Evolutionary conservation across 2,329 filamentous ascomycete genomes (phyloP).

Genomic region (Lizonia empirigonia): DNA sequence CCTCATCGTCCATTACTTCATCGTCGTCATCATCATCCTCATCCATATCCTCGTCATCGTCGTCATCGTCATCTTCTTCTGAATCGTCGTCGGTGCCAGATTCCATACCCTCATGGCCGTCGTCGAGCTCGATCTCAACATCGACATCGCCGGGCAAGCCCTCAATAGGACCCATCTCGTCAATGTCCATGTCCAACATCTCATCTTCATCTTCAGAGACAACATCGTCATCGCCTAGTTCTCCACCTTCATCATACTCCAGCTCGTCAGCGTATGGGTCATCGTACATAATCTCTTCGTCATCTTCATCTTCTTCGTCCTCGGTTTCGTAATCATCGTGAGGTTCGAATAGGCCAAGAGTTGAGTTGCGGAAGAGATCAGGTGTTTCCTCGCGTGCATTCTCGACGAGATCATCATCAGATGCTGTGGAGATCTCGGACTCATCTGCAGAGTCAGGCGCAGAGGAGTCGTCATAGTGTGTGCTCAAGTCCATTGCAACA

Average conservation of each 20-base stretch:
- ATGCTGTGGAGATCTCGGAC: constrained; percentile 90
- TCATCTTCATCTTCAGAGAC: constrained; percentile 90
- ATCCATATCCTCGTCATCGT: constrained; percentile 60
- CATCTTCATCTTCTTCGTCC: constrained; percentile 64
- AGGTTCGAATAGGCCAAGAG: constrained; percentile 91
- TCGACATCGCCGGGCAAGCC: constrained; percentile 68
- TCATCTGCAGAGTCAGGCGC: constrained; percentile 71
- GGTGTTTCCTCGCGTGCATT: constrained; percentile 82
- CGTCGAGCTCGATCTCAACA: constrained; percentile 86
- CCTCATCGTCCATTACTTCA: constrained; percentile 47
- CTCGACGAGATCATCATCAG: constrained; percentile 81
- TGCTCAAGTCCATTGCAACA: constrained; percentile 84
- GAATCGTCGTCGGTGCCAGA: constrained; percentile 61
- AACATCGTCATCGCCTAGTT: constrained; percentile 70
- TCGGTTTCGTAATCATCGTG: constrained; percentile 80
- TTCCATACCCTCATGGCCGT: constrained; percentile 64
- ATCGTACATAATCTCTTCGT: constrained; percentile 77
- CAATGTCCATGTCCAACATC: constrained; percentile 78
- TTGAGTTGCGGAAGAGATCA: constrained; percentile 94
- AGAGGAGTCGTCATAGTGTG: constrained; percentile 74
- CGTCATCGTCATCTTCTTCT: constrained; percentile 62
- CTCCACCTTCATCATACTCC: constrained; percentile 77
- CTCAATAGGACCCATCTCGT: constrained; percentile 76
- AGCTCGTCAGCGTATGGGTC: constrained; percentile 89
- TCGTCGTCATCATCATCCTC: constrained; percentile 46